These are phyloP conservation scores for Phaeophleospora eucalypticola DNA, from an alignment of 2,329 filamentous ascomycete genomes.

Conservation along the genomic window DNA sequence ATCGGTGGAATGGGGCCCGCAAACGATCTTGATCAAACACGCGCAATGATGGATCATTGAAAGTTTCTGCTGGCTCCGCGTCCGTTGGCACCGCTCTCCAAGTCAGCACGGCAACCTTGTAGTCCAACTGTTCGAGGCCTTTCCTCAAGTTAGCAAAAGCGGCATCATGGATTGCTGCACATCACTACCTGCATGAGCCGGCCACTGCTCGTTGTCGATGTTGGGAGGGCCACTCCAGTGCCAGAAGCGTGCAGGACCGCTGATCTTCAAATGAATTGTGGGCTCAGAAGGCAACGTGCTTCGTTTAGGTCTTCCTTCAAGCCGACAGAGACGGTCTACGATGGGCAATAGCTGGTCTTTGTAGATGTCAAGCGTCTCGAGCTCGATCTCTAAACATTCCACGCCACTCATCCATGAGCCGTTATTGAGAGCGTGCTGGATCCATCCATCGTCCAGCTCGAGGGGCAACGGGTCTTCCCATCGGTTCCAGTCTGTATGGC, in stretches of 20 bases:
- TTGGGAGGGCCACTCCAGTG: slow-evolving; percentile 47
- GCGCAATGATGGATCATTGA: background rate
- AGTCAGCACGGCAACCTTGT: slow-evolving; percentile 41
- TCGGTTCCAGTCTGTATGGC: slow-evolving; percentile 36
- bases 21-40: too few species aligned
- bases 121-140: slow-evolving; percentile 38
- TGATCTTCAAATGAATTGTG: slow-evolving; percentile 13
- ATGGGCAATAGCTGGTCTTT: slow-evolving; percentile 45
- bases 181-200: slow-evolving; percentile 40
- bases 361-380: slow-evolving; percentile 49
- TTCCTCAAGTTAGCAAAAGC: too few species aligned
- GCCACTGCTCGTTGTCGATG: slow-evolving; percentile 38
- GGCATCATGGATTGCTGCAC: too few species aligned
- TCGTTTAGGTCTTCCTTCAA: slow-evolving; percentile 20
- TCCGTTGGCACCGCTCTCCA: slow-evolving; percentile 25
- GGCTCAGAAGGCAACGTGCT: too few species aligned
- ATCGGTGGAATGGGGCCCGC: too few species aligned
- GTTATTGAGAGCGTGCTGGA: slow-evolving; percentile 19
- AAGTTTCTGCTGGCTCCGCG: background rate
- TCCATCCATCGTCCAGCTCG: slow-evolving; percentile 25
- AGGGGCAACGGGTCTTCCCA: slow-evolving; percentile 33
- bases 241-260: slow-evolving; percentile 24
- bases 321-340: slow-evolving; percentile 29
- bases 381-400: slow-evolving; percentile 25
- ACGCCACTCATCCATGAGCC: slow-evolving; percentile 30